phyloP scores from a whole-genome alignment of 2,329 filamentous ascomycete genomes.

The Ceratocystis destructans region DNA sequence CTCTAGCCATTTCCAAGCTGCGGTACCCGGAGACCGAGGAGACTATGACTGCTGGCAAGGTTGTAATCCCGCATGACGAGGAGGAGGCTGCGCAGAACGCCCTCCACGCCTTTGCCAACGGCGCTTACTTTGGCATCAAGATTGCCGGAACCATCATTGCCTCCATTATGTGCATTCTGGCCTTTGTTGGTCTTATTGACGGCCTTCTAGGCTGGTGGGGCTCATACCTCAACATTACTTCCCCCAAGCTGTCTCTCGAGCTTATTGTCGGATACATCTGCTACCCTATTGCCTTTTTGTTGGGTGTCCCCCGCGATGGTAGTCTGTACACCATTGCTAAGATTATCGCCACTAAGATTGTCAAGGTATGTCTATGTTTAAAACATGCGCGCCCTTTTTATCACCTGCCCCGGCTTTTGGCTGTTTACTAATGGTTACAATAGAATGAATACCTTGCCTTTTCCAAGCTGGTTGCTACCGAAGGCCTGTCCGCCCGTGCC shows the following conservation, averaged over 20 bases:
- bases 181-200: slow-evolving; percentile 59
- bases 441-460: slow-evolving; percentile 71
- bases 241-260: slow-evolving; percentile 50
- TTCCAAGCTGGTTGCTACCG: slow-evolving; percentile 40
- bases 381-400: background rate
- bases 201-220: slow-evolving; percentile 76
- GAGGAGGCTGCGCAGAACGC: slow-evolving; percentile 65
- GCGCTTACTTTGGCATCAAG: slow-evolving; percentile 74
- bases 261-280: slow-evolving; percentile 64
- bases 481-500: slow-evolving; percentile 51
- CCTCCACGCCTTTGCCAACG: slow-evolving; percentile 73
- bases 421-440: slow-evolving; percentile 34
- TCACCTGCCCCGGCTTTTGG: slow-evolving; percentile 22
- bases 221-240: slow-evolving; percentile 57
- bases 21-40: slow-evolving; percentile 81
- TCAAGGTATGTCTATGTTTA: slow-evolving; percentile 35
- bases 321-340: slow-evolving; percentile 59
- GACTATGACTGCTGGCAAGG: slow-evolving; percentile 66
- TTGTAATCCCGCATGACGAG: slow-evolving; percentile 67
- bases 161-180: slow-evolving; percentile 72
- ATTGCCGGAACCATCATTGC: slow-evolving; percentile 72
- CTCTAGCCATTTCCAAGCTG: slow-evolving; percentile 76
- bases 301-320: slow-evolving; percentile 56
- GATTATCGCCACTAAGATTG: slow-evolving; percentile 73
- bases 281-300: slow-evolving; percentile 66